Conservation (phyloP, 805 yeast species). For the Groenewaldozyma tartarivorans region DNA sequence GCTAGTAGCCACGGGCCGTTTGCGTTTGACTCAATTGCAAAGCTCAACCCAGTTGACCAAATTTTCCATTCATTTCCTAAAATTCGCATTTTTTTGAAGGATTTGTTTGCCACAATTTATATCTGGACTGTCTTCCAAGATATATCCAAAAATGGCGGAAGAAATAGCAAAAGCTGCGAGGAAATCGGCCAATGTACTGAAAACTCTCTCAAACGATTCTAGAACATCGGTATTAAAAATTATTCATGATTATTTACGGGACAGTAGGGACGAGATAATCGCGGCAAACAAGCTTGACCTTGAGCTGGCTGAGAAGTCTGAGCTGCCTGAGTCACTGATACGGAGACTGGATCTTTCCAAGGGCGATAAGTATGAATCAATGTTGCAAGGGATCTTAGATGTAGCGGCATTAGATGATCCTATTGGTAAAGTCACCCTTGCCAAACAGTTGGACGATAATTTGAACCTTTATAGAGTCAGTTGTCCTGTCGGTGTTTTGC, state of each 20-base stretch:
- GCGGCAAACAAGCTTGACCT: slow-evolving; percentile 70
- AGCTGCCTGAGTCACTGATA: slow-evolving; percentile 59
- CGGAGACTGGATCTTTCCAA: slow-evolving; percentile 76
- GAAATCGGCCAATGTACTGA: slow-evolving; percentile 71
- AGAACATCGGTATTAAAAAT: slow-evolving; percentile 64
- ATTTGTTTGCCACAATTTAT: too few species aligned
- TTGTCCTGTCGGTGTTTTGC: slow-evolving; percentile 88
- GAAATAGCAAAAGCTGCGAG: slow-evolving; percentile 74
- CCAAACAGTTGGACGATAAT: slow-evolving; percentile 83
- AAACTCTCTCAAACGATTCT: slow-evolving; percentile 63
- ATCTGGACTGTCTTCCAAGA: too few species aligned
- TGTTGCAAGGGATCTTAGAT: slow-evolving; percentile 91
- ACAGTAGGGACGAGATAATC: slow-evolving; percentile 51
- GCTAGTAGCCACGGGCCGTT: too few species aligned
- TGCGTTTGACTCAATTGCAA: too few species aligned
- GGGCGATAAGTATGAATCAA: slow-evolving; percentile 79
- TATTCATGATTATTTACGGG: slow-evolving; percentile 60
- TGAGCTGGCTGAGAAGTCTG: slow-evolving; percentile 51
- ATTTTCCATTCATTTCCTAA: too few species aligned
- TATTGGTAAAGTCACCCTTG: slow-evolving; percentile 77
- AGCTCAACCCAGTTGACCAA: too few species aligned
- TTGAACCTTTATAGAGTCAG: slow-evolving; percentile 72
- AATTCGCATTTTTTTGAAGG: too few species aligned
- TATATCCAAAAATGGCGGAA: slow-evolving; percentile 54
- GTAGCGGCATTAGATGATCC: slow-evolving; percentile 89